These are phyloP conservation scores for Hydnum rufescens DNA, from an alignment of 768 basidiomycete species.

Conservation along the genomic window DNA sequence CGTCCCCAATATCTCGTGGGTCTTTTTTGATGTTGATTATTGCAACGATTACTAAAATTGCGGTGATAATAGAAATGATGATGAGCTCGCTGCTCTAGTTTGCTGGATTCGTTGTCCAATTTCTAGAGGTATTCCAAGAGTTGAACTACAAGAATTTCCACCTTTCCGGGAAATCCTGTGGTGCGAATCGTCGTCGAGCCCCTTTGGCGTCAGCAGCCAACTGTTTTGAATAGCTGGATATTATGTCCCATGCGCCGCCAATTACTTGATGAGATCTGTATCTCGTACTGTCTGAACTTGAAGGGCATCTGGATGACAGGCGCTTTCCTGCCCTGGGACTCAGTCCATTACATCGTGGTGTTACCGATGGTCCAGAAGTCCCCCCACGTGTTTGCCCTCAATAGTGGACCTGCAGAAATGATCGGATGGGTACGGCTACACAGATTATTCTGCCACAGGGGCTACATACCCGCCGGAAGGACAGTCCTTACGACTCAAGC, in stretches of 20 bases:
- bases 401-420: slow-evolving; percentile 39
- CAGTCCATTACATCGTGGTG: slow-evolving; percentile 52
- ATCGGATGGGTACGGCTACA: slow-evolving; percentile 39
- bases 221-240: slow-evolving; percentile 29
- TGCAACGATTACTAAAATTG: background rate
- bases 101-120: slow-evolving; percentile 50
- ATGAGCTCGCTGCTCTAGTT: slow-evolving; percentile 33
- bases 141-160: slow-evolving; percentile 54
- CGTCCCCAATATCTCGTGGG: slow-evolving; percentile 28
- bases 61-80: slow-evolving; percentile 27
- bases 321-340: slow-evolving; percentile 40
- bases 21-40: slow-evolving; percentile 8
- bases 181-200: background rate
- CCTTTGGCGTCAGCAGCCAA: background rate
- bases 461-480: slow-evolving; percentile 43
- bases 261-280: slow-evolving; percentile 43
- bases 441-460: slow-evolving; percentile 37
- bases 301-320: slow-evolving; percentile 57
- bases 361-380: slow-evolving; percentile 46
- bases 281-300: slow-evolving; percentile 32
- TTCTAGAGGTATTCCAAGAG: slow-evolving; percentile 53
- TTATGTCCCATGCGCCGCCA: slow-evolving; percentile 51
- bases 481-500: slow-evolving; percentile 34
- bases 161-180: slow-evolving; percentile 33
- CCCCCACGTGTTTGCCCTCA: slow-evolving; percentile 47